Base-by-base conservation (phyloP, 192 early-diverging fungal genomes). In the Gamsiella multidivaricata region DNA sequence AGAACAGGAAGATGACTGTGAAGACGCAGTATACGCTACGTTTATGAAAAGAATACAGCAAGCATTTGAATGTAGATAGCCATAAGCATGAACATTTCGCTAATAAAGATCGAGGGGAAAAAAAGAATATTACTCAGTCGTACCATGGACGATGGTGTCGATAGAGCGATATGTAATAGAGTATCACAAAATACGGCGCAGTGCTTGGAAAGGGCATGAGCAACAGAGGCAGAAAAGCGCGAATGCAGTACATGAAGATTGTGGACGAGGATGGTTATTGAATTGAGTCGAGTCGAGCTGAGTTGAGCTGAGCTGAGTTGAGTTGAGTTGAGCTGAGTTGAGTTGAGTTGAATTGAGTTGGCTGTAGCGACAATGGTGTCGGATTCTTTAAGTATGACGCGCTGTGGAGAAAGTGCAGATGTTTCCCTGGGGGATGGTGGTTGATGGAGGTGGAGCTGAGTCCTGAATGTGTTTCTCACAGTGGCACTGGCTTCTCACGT, bases 101-200 rank as follows among this genome's bases (percentile, higher is more conserved):
- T n/a, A n/a, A n/a, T n/a, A n/a, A n/a, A n/a, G n/a, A n/a, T n/a
- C n/a, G n/a, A n/a, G n/a, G n/a, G n/a, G n/a, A n/a, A n/a, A 22
- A 49, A 52, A 50, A 10, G 23, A 58, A 56, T 26, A 54, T 46
- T n/a, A 18, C 10, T 46, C 10, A 9, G 9, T n/a, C 33, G 80
- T 86, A 88, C 87, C 87, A 88, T 65, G 87, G 87, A 42, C 83
- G 71, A 60, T 88, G 87, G 70, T 88, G 87, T 26, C 82, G 66
- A 42, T 86, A 88, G 53, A 86, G 86, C 15, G 87, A 88, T 32
- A 88, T 74, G 34, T 43, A 54, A 29, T 86, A 87, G 25, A 84
- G 60, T 45, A 88, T 65, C 14, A 86, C 85, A 69, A 87, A 87
- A 37, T 84, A 82, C 11, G 87, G 87, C 22, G 85, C 82, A 66